Evolutionary conservation across 305 asterid genomes (phyloP), one percentile per base, ranked within the genome.

Genomic region (Ruellia speciosa): DNA sequence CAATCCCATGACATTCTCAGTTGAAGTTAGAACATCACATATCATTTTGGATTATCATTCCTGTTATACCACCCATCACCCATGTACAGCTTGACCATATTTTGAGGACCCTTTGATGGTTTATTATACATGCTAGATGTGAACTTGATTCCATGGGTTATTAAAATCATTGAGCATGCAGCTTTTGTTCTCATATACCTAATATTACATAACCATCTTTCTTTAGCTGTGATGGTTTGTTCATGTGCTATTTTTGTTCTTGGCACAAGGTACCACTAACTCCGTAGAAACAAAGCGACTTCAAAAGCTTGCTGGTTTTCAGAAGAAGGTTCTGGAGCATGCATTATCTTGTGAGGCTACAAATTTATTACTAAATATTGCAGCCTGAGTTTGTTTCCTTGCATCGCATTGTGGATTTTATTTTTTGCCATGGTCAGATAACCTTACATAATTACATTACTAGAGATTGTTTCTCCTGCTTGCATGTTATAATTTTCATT

Each of bases 271-370:
- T 60, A 17, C 34, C 46, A 55, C 73, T 5, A 75, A 67, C 65
- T 18, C 54, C 10, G 65, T 58, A 33, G 79, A 76, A 18, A 10
- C 56, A 37, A 62, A 59, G 61, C 75, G 99, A 57, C 83, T 88
- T 9, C 77, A 62, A 41, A 82, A 83, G 72, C 96, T 92, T 19
- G 88, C 94, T 6, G 81, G 82, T 54, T 92, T 92, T 34, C 99
- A 92, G 62, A 85, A 69, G 72, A 88, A 70, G 77, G 87, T 75
- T 60, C 75, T 88, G 51, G 87, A 83, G 63, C 96, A 92, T 62
- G 94, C 95, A 35, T 67, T 92, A 56, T 78, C 82, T 12, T 90
- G 96, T 88, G 76, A 77, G 94, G 47, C 74, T 8, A 55, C n/a
- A 18, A 11, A 18, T 14, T 65, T 24, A 34, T 68, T 18, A 48